phyloP scores from a whole-genome alignment of 2,329 filamentous ascomycete species.

The Alternaria burnsii region DNA sequence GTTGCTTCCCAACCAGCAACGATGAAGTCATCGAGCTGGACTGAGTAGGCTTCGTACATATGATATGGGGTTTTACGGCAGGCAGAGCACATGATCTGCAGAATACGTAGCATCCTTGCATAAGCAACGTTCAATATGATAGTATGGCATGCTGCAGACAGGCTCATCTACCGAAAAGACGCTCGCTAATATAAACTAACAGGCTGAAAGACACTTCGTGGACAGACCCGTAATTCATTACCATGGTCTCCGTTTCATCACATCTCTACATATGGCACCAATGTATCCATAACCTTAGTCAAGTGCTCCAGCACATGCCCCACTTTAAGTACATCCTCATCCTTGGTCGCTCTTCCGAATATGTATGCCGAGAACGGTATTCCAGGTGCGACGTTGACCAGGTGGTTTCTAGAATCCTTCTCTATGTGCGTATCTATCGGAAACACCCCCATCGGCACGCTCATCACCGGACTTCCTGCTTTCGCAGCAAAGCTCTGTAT shows the following conservation, averaged over 20 bases:
- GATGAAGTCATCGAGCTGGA: slow-evolving; percentile 20
- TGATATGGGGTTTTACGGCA: too few species aligned
- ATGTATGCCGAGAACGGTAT: slow-evolving; percentile 50
- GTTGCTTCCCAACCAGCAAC: slow-evolving; percentile 7
- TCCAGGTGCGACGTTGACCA: slow-evolving; percentile 62
- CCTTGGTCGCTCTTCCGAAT: slow-evolving; percentile 13
- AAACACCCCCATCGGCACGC: slow-evolving; percentile 66
- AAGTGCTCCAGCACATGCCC: slow-evolving; percentile 12
- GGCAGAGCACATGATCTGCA: neutral
- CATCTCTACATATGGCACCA: slow-evolving; percentile 14
- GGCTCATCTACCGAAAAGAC: neutral
- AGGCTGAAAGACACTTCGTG: neutral
- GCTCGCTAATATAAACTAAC: neutral
- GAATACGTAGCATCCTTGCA: neutral
- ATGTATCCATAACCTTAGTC: neutral
- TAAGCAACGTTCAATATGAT: neutral
- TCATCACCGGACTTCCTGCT: slow-evolving; percentile 64
- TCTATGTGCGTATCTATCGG: slow-evolving; percentile 56
- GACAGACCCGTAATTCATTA: too few species aligned
- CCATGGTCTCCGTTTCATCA: neutral
- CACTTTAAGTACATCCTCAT: slow-evolving; percentile 16
- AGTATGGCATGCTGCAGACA: neutral
- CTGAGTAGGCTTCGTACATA: neutral
- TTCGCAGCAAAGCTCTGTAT: slow-evolving; percentile 42
- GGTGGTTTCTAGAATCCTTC: slow-evolving; percentile 51